phyloP scores from a whole-genome alignment of 345 rosid genomes.

The Eutrema japonicum region DNA sequence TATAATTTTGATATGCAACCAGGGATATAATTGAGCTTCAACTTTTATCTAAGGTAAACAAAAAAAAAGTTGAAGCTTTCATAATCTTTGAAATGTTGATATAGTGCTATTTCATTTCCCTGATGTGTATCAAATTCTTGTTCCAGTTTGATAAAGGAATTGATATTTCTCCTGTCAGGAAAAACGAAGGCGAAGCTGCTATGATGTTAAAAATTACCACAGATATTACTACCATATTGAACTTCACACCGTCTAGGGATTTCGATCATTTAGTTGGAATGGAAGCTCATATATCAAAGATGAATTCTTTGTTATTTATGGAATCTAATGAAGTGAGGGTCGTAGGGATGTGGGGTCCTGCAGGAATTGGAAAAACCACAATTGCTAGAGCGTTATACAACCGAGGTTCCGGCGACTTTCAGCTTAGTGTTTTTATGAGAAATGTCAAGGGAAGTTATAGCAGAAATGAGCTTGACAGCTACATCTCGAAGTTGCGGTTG shows the following conservation, averaged over 20 bases:
- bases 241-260: conserved; percentile 9
- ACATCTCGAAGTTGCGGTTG: not conserved
- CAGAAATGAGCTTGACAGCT: not conserved
- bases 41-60: too few species aligned
- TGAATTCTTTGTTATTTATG: not conserved
- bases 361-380: conserved; percentile 25
- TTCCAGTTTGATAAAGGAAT: not conserved
- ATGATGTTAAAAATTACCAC: not conserved
- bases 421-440: conserved; percentile 5
- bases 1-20: too few species aligned
- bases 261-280: conserved; percentile 23
- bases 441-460: not conserved
- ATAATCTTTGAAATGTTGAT: too few species aligned
- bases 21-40: too few species aligned
- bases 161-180: not conserved
- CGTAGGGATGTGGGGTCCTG: not conserved
- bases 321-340: not conserved
- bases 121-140: not conserved
- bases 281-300: conserved; percentile 23
- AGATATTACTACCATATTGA: not conserved
- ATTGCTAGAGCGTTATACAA: conserved; percentile 19
- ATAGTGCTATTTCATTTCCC: too few species aligned
- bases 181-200: not conserved
- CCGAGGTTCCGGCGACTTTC: not conserved
- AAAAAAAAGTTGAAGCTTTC: not conserved